Evolutionary conservation across 768 basidiomycete species (phyloP).

Genomic region (Suillus luteus): DNA sequence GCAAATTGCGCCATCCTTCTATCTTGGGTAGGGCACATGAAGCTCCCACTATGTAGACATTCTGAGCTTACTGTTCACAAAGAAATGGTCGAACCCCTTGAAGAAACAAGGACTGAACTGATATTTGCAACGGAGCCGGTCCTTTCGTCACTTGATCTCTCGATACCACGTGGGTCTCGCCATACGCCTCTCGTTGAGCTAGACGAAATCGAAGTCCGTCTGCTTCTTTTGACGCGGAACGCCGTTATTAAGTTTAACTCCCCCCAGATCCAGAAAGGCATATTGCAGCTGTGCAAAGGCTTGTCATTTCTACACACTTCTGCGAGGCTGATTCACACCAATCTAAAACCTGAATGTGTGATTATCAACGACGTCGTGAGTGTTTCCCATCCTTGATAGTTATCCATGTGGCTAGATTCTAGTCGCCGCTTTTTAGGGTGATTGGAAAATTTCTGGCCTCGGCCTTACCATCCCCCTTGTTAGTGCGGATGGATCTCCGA

Average conservation of each 20-base stretch:
- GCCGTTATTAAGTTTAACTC: slow-evolving; percentile 12
- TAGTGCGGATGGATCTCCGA: slow-evolving; percentile 65
- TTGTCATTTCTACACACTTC: slow-evolving; percentile 90
- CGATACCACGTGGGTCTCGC: slow-evolving; percentile 66
- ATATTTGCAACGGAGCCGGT: slow-evolving; percentile 94
- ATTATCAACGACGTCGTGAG: slow-evolving; percentile 87
- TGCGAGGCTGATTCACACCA: slow-evolving; percentile 89
- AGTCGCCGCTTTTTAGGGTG: slow-evolving; percentile 52
- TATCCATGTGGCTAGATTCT: slow-evolving; percentile 2
- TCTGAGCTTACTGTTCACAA: slow-evolving; percentile 17
- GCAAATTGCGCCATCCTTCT: slow-evolving; percentile 88
- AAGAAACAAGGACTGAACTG: slow-evolving; percentile 87
- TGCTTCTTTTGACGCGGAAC: slow-evolving; percentile 1
- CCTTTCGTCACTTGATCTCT: slow-evolving; percentile 76
- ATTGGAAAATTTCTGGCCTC: slow-evolving; percentile 96
- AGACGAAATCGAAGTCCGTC: slow-evolving; percentile 90
- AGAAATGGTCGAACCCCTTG: slow-evolving; percentile 98
- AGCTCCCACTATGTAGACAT: slow-evolving; percentile 10
- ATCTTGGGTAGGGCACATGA: slow-evolving; percentile 63
- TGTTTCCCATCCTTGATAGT: slow-evolving; percentile 14
- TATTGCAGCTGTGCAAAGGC: slow-evolving; percentile 90
- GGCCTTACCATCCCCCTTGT: slow-evolving; percentile 82
- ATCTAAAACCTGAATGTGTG: slow-evolving; percentile 84
- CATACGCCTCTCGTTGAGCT: slow-evolving; percentile 70
- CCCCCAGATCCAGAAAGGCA: slow-evolving; percentile 89